These are phyloP conservation scores for Athelia psychrophila DNA, from an alignment of 1,284 basidiomycete genomes.

Conservation along the genomic window DNA sequence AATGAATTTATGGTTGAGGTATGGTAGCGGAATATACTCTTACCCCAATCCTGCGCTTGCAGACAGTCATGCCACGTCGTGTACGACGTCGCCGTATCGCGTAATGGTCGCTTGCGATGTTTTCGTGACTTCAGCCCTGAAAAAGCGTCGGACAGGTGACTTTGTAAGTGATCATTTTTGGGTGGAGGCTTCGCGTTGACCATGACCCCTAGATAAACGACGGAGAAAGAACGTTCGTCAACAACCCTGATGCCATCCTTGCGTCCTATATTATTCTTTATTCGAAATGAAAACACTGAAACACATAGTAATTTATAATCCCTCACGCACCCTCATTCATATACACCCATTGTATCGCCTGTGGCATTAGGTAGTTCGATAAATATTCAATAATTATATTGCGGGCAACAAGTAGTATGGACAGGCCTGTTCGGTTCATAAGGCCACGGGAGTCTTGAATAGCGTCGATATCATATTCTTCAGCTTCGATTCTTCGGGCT, in stretches of 20 bases:
- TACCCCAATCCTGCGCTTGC: conserved; percentile 53
- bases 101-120: conserved; percentile 59
- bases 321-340: background rate
- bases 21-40: conserved; percentile 59
- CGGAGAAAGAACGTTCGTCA: conserved; percentile 42
- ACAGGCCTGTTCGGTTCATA: conserved; percentile 13
- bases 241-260: conserved; percentile 41
- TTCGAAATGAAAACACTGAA: conserved; percentile 5
- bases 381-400: conserved; percentile 1
- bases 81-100: conserved; percentile 59
- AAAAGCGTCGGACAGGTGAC: background rate
- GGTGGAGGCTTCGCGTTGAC: background rate
- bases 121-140: conserved; percentile 31
- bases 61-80: conserved; percentile 56
- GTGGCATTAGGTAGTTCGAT: background rate
- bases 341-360: background rate
- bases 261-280: conserved; percentile 50
- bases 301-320: background rate
- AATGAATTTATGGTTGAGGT: conserved; percentile 28
- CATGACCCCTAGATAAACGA: conserved; percentile 25
- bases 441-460: conserved; percentile 32
- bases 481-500: conserved; percentile 26
- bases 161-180: background rate
- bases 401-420: background rate
- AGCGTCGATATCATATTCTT: conserved; percentile 26